Evolutionary conservation across 1,139 yeast species (phyloP).

Genomic region (Suhomyces yuchorum): DNA sequence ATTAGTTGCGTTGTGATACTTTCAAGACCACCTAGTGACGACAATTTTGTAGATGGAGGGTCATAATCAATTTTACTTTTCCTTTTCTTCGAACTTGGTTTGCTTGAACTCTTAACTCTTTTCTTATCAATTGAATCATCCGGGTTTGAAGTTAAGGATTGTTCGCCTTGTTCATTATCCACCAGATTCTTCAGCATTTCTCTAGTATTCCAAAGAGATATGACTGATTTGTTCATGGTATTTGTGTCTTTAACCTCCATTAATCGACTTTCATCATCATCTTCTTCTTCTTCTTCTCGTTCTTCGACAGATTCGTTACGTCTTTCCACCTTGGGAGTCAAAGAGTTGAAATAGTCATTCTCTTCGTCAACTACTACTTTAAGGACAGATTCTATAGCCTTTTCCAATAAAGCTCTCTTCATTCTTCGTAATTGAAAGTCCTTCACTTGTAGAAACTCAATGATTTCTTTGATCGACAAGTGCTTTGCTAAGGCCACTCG

Average conservation of each 20-base stretch:
- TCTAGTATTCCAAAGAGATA: conserved; percentile 61
- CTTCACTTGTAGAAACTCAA: conserved; percentile 56
- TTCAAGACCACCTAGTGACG: conserved; percentile 89
- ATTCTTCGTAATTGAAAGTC: conserved; percentile 69
- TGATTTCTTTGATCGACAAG: conserved; percentile 50
- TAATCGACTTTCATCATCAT: conserved; percentile 48
- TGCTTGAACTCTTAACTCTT: conserved; percentile 32
- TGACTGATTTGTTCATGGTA: conserved; percentile 73
- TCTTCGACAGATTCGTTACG: conserved; percentile 25
- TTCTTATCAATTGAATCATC: conserved; percentile 27
- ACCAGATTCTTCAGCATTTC: neutral
- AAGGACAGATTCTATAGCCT: conserved; percentile 58
- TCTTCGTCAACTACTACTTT: conserved; percentile 48
- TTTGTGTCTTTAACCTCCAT: conserved; percentile 66
- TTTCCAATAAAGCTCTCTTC: conserved; percentile 58
- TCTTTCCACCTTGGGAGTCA: conserved; percentile 12
- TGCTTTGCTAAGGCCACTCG: conserved; percentile 63
- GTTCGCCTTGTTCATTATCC: conserved; percentile 11
- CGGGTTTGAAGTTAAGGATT: conserved; percentile 12
- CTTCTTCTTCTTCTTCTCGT: conserved; percentile 24
- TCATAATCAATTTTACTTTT: conserved; percentile 58
- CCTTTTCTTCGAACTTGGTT: conserved; percentile 34
- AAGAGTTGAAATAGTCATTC: conserved; percentile 38
- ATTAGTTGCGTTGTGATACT: conserved; percentile 78
- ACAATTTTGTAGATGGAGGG: conserved; percentile 67